A percentile compares a stretch with the other conserved stretches of the same genome.
These are phyloP conservation scores for Sherardia arvensis DNA, from an alignment of 257 asterid species.

Conservation along the genomic window DNA sequence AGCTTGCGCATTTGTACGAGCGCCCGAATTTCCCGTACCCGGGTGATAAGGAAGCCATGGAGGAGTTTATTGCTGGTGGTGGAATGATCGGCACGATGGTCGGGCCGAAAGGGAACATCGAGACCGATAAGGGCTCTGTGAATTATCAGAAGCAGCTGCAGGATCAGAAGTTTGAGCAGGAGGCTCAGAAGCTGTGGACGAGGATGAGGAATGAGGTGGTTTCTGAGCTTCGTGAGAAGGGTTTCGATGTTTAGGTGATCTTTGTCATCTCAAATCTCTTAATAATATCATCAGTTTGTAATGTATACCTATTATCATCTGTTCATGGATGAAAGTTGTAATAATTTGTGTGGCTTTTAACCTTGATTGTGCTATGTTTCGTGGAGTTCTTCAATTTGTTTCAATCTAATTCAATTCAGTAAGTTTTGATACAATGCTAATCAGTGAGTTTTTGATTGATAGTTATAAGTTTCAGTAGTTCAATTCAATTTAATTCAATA, in stretches of 20 bases:
- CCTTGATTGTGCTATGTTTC: too few species aligned
- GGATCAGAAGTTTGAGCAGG: conserved; percentile 84
- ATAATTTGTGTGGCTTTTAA: too few species aligned
- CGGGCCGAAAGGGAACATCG: conserved; percentile 82
- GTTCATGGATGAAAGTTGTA: not conserved
- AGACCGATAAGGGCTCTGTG: conserved; percentile 44
- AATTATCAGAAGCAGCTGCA: conserved; percentile 74
- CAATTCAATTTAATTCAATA: too few species aligned
- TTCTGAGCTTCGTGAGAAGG: conserved; percentile 69
- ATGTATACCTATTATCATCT: not conserved
- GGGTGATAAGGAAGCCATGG: conserved; percentile 84
- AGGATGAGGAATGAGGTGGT: conserved; percentile 80
- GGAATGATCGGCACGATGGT: conserved; percentile 96
- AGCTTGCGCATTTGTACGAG: conserved; percentile 76
- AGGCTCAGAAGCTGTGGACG: conserved; percentile 77
- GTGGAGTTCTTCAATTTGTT: too few species aligned
- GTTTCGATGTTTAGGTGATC: conserved; percentile 50
- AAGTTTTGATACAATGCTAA: too few species aligned
- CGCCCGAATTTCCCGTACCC: conserved; percentile 77
- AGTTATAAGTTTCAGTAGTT: too few species aligned
- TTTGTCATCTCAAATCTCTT: not conserved
- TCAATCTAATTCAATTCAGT: too few species aligned
- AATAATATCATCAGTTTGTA: not conserved
- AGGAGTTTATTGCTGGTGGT: conserved; percentile 70
- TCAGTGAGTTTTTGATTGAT: too few species aligned